phyloP scores from a whole-genome alignment of 2,329 filamentous ascomycete genomes.

The Fusarium acutatum region DNA sequence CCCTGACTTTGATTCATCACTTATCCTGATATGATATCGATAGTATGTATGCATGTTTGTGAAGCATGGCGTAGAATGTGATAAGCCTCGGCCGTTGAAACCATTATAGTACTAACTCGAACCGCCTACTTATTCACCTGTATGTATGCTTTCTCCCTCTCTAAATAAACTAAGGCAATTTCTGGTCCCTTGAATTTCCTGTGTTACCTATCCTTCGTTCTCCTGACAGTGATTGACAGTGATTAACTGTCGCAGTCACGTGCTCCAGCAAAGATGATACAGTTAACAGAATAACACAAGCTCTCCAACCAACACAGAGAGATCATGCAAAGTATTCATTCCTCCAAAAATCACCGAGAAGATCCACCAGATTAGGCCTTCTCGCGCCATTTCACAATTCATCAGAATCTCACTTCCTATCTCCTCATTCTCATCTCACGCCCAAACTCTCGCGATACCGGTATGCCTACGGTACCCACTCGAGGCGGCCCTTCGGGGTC shows the following conservation, averaged over 20 bases:
- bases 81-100: too few relatives aligned
- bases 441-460: not conserved
- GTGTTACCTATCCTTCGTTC: not conserved
- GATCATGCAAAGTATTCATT: not conserved
- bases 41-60: not conserved
- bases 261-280: not conserved
- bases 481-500: constrained; percentile 44
- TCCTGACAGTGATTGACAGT: not conserved
- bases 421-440: not conserved
- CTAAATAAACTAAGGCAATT: not conserved
- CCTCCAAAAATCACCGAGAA: not conserved
- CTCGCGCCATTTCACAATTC: not conserved
- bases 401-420: not conserved
- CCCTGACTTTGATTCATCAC: constrained; percentile 1
- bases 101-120: not conserved
- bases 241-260: not conserved
- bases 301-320: not conserved
- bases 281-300: not conserved
- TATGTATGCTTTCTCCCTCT: not conserved
- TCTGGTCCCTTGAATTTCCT: not conserved
- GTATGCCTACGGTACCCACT: not conserved
- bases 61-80: not conserved
- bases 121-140: not conserved
- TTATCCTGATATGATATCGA: not conserved
- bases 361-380: not conserved